Conservation (phyloP, 2,329 filamentous ascomycete species). For the Exophiala phaeomuriformis region DNA sequence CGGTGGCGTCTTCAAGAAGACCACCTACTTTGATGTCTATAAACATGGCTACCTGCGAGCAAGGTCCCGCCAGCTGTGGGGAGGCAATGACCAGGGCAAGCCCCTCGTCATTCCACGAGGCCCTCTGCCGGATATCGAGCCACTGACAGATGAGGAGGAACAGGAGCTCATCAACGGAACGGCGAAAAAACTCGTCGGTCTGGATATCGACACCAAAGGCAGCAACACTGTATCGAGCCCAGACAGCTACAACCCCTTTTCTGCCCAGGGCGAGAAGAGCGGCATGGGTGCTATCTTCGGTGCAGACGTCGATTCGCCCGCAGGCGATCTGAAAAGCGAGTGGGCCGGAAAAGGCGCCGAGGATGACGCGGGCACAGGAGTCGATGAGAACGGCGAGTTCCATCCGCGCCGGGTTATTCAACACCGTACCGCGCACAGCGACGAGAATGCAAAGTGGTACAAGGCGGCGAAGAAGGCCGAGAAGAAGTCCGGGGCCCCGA, state of each 20-base stretch:
- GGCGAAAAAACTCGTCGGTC: slow-evolving; percentile 10
- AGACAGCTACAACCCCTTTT: slow-evolving; percentile 15
- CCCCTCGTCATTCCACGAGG: slow-evolving; percentile 21
- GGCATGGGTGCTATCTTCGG: slow-evolving; percentile 21
- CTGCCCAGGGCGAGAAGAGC: slow-evolving; percentile 11
- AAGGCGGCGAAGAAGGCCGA: slow-evolving; percentile 29
- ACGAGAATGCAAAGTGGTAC: slow-evolving; percentile 27
- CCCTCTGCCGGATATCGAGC: slow-evolving; percentile 22
- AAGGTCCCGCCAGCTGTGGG: slow-evolving; percentile 14
- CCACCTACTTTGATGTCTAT: slow-evolving; percentile 38
- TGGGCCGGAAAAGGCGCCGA: slow-evolving; percentile 6
- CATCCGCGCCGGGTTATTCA: slow-evolving; percentile 15
- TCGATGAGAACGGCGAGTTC: slow-evolving; percentile 22
- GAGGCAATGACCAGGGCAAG: slow-evolving; percentile 11
- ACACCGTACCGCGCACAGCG: slow-evolving; percentile 20
- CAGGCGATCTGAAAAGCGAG: slow-evolving; percentile 5
- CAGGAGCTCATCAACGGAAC: slow-evolving; percentile 17
- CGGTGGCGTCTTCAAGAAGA: slow-evolving; percentile 39
- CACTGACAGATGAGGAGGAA: slow-evolving; percentile 26
- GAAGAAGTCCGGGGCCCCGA: slow-evolving; percentile 25
- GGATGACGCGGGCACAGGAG: slow-evolving; percentile 12
- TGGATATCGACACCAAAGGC: neutral
- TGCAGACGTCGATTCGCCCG: slow-evolving; percentile 15
- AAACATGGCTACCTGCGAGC: slow-evolving; percentile 25
- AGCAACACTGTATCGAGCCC: neutral